These are phyloP conservation scores for Avena eriantha DNA, from an alignment of 176 grass and related monocot species.

Conservation along the genomic window DNA sequence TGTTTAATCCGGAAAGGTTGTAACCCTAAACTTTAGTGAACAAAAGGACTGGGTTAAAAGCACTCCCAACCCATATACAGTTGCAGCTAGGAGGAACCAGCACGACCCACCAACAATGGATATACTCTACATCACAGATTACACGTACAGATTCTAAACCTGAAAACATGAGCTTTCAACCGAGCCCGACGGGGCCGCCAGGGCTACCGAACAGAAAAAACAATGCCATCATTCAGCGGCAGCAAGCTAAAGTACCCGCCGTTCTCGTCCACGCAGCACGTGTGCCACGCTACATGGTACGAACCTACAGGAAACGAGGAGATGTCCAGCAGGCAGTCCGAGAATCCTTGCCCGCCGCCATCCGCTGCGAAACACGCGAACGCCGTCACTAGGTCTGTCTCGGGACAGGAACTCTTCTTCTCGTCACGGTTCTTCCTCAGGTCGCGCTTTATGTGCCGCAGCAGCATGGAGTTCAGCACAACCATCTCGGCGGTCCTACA, in stretches of 20 bases:
- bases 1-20: too few relatives aligned
- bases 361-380: slow-evolving; percentile 57
- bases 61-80: background rate
- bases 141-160: background rate
- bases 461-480: slow-evolving; percentile 51
- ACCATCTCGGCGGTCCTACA: slow-evolving; percentile 53
- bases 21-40: background rate
- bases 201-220: slow-evolving; percentile 56
- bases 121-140: background rate
- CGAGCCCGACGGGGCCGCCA: background rate
- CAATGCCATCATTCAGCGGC: slow-evolving; percentile 61
- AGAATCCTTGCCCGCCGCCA: slow-evolving; percentile 60
- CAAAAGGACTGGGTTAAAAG: background rate
- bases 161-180: background rate
- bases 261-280: slow-evolving; percentile 56
- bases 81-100: background rate
- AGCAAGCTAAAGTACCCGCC: slow-evolving; percentile 62
- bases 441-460: slow-evolving; percentile 50
- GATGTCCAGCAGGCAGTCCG: slow-evolving; percentile 67
- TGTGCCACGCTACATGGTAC: slow-evolving; percentile 78
- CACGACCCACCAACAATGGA: background rate
- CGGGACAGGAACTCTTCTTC: background rate
- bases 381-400: slow-evolving; percentile 41
- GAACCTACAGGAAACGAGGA: slow-evolving; percentile 64
- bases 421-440: slow-evolving; percentile 10